Conservation (phyloP, 1,284 basidiomycete genomes). For the Trichosporon faecale region DNA sequence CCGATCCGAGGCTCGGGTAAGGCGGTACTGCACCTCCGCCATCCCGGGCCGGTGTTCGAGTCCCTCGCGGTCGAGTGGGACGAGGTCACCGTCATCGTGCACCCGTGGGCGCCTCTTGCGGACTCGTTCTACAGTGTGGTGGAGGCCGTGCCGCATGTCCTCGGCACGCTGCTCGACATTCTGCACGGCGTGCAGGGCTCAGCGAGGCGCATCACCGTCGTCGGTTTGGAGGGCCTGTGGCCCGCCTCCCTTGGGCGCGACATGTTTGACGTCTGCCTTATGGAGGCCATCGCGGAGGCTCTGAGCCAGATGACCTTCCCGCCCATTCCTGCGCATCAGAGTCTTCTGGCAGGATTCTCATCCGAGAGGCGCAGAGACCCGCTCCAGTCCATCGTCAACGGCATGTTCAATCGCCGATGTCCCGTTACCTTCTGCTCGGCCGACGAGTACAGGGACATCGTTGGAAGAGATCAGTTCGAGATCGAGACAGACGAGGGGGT, state of each 20-base stretch:
- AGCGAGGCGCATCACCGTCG: neutral
- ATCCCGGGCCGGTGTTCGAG: neutral
- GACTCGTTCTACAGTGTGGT: neutral
- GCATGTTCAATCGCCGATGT: neutral
- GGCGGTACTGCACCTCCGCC: neutral
- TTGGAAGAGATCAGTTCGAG: neutral
- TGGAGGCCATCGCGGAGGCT: neutral
- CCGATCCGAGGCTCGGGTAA: neutral
- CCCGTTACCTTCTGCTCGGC: neutral
- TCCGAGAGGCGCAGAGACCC: neutral
- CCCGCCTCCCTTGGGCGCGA: neutral
- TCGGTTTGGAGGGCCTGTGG: neutral
- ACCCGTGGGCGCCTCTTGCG: neutral
- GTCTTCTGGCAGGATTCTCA: neutral
- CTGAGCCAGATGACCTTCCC: neutral
- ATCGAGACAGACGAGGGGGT: neutral
- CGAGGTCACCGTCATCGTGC: neutral
- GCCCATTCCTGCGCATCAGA: neutral
- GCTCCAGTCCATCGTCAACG: neutral
- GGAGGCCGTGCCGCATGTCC: neutral
- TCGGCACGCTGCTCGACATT: neutral
- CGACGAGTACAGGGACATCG: neutral
- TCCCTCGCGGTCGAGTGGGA: neutral
- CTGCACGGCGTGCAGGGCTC: neutral
- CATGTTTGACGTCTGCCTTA: neutral